Base-by-base conservation (phyloP, 2,329 filamentous ascomycete genomes). In the Aureobasidium sp. region DNA sequence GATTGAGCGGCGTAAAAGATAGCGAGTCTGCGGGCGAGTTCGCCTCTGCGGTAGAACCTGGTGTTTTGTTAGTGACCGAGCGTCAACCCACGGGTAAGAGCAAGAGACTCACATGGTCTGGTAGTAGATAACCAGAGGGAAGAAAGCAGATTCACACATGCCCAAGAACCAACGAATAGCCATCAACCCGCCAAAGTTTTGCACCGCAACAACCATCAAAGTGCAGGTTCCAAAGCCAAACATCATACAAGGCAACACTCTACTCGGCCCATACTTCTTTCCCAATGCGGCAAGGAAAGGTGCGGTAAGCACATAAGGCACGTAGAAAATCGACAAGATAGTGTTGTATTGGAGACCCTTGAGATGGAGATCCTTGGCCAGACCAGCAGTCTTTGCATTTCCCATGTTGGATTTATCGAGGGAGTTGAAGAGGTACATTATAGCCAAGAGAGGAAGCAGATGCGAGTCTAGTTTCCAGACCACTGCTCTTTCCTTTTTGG, bases 1-100 rank as follows among this genome's bases (percentile, higher is more conserved):
- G 87, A 89, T 29, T 82, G 85, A 0, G 88, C 88, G 0, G 88
- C 89, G 67, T 91, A 92, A 75, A 91, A 91, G 63, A 90, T 76
- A 39, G 87, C 87, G 1, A 90, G 77, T 3, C 88, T 82, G 9
- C 87, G 79, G 6, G 87, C 87, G 3, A 91, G 80, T 70, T 91
- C 88, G 36, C 83, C 84, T 59, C 88, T 81, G 14, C 86, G 82
- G 71, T 91, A 91, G 71, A 90, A 90, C 2, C n/a, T n/a, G n/a
- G n/a, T n/a, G n/a, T n/a, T n/a, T n/a, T n/a, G n/a, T n/a, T n/a
- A n/a, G n/a, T n/a, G n/a, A n/a, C n/a, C n/a, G 6, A 16, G 29
- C 14, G 13, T 3, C 29, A 6, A 3, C 5, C 1, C 3, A 21
- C 21, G 1, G 21, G 1, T 8, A 34, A 7, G 39, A 32, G 25